These are phyloP conservation scores for Candida bentonensis DNA, from an alignment of 805 yeast species.

Conservation along the genomic window DNA sequence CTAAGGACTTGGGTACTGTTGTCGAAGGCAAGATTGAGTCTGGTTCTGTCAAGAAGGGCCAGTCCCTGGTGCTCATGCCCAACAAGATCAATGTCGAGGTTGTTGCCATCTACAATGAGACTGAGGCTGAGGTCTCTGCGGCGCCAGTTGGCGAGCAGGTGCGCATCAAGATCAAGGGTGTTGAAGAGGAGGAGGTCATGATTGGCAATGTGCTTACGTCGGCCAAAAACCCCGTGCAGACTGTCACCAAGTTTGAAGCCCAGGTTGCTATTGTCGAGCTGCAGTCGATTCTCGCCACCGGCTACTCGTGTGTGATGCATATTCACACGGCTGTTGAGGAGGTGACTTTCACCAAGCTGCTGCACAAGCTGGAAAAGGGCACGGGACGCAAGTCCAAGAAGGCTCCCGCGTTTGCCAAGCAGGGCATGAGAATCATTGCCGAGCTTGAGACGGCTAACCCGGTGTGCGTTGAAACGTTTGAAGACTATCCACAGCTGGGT, in stretches of 20 bases:
- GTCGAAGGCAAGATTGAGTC: slow-evolving; percentile 98
- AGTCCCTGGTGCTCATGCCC: slow-evolving; percentile 78
- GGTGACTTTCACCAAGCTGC: slow-evolving; percentile 62
- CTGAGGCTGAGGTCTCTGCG: slow-evolving; percentile 81
- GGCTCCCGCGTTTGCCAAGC: slow-evolving; percentile 96
- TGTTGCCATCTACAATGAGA: slow-evolving; percentile 77
- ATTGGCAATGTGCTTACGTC: slow-evolving; percentile 88
- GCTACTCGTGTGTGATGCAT: slow-evolving; percentile 97
- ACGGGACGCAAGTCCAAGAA: slow-evolving; percentile 93
- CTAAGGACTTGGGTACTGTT: slow-evolving; percentile 94
- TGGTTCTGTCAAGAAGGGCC: slow-evolving; percentile 78
- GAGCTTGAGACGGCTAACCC: slow-evolving; percentile 74
- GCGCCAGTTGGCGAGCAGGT: slow-evolving; percentile 97
- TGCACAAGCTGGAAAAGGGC: slow-evolving; percentile 92
- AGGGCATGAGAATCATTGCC: slow-evolving; percentile 97
- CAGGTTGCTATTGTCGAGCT: slow-evolving; percentile 95
- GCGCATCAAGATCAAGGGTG: slow-evolving; percentile 80
- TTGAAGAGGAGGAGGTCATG: slow-evolving; percentile 92
- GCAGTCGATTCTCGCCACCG: slow-evolving; percentile 85
- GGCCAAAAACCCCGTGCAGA: slow-evolving; percentile 73
- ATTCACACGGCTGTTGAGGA: slow-evolving; percentile 98
- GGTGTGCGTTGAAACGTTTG: slow-evolving; percentile 86
- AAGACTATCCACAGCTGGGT: slow-evolving; percentile 90
- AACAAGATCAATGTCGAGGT: slow-evolving; percentile 76
- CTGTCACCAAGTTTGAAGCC: slow-evolving; percentile 84